Evolutionary conservation across 345 rosid genomes (phyloP).

Genomic region (Ailanthus altissimus): DNA sequence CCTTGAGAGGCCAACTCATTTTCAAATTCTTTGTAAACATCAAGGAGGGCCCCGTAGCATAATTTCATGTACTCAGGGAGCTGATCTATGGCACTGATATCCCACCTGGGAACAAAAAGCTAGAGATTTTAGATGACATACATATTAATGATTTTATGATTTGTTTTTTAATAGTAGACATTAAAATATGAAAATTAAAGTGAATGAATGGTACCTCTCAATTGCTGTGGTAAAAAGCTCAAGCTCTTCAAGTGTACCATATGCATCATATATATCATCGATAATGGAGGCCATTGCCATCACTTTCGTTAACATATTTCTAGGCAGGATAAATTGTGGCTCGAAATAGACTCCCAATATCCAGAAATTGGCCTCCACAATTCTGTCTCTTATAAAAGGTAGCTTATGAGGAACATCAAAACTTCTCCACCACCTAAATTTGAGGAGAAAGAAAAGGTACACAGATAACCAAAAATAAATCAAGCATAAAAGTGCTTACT

Average conservation of each 20-base stretch:
- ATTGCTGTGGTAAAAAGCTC: slow-evolving; percentile 26
- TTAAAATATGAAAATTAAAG: no score
- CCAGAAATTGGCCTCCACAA: slow-evolving; percentile 3
- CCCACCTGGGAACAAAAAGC: slow-evolving; percentile 1
- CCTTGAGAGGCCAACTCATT: neutral
- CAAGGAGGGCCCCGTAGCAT: neutral
- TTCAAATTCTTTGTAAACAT: neutral
- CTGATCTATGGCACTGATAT: neutral
- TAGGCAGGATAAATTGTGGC: slow-evolving; percentile 14
- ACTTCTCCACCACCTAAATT: slow-evolving; percentile 44
- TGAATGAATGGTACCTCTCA: slow-evolving; percentile 18
- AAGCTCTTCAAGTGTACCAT: slow-evolving; percentile 36
- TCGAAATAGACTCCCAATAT: slow-evolving; percentile 18
- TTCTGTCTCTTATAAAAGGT: slow-evolving; percentile 26
- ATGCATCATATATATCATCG: slow-evolving; percentile 29
- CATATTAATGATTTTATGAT: no score
- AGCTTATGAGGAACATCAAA: slow-evolving; percentile 30
- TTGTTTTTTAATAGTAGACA: no score
- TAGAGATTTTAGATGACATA: no score
- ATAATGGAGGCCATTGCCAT: slow-evolving; percentile 18
- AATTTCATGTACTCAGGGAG: slow-evolving; percentile 26
- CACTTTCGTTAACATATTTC: slow-evolving; percentile 27
- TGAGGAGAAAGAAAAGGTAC: no score
- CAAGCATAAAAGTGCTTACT: neutral
- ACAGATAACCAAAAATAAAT: no score